Evolutionary conservation across 2,329 filamentous ascomycete species (phyloP).

Genomic region (Exophiala bonariae): DNA sequence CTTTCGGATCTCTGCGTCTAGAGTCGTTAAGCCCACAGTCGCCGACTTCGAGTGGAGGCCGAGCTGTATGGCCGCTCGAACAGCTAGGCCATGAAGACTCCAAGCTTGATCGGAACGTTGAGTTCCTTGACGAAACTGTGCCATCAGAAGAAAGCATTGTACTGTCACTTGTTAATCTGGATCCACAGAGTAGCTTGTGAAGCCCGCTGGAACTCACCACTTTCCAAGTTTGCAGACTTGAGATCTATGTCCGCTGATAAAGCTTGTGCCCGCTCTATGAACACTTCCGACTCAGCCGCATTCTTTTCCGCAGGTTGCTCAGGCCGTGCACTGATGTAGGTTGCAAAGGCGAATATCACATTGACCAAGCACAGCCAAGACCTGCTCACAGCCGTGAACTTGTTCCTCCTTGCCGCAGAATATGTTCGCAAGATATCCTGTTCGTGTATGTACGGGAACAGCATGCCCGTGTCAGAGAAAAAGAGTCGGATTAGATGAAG

Average conservation of each 20-base stretch:
- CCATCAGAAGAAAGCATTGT: conserved; percentile 22
- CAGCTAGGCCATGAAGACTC: conserved; percentile 21
- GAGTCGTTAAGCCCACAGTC: conserved; percentile 7
- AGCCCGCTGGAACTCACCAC: conserved; percentile 11
- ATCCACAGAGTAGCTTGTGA: background rate
- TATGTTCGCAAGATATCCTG: conserved; percentile 31
- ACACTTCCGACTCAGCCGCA: conserved; percentile 21
- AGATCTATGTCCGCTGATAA: conserved; percentile 20
- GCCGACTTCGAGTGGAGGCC: conserved; percentile 17
- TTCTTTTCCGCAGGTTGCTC: conserved; percentile 20
- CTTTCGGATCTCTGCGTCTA: conserved; percentile 21
- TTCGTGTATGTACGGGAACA: conserved; percentile 34
- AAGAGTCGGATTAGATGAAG: conserved; percentile 36
- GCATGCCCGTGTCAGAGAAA: conserved; percentile 35
- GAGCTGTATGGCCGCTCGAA: conserved; percentile 20
- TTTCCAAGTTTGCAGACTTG: conserved; percentile 22
- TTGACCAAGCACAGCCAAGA: conserved; percentile 36
- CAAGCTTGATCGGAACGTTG: conserved; percentile 22
- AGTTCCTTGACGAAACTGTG: conserved; percentile 22
- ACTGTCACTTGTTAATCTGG: conserved; percentile 7
- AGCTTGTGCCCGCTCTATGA: conserved; percentile 21
- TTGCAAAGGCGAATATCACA: conserved; percentile 33
- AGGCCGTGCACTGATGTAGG: conserved; percentile 21
- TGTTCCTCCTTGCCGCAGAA: conserved; percentile 24
- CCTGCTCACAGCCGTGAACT: conserved; percentile 27